phyloP scores from a whole-genome alignment of 1,284 basidiomycete species.

The Pterulicium gracile region DNA sequence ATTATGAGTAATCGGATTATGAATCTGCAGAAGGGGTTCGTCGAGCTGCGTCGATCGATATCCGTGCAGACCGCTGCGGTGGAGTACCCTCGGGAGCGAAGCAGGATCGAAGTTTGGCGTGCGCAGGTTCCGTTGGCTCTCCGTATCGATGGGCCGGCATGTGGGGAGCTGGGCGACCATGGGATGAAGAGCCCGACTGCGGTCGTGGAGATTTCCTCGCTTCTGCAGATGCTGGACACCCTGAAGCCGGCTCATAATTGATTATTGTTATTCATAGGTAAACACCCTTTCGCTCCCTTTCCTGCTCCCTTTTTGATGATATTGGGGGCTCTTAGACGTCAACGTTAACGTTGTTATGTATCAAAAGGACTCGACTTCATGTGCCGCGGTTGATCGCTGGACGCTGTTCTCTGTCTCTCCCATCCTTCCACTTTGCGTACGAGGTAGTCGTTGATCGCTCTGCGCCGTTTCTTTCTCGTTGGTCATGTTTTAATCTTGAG shows the following conservation, averaged over 20 bases:
- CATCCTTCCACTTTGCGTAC: too few species aligned
- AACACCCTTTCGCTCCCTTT: too few species aligned
- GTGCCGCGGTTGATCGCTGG: too few species aligned
- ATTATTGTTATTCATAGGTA: too few species aligned
- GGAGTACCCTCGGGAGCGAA: not conserved
- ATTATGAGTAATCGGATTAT: not conserved
- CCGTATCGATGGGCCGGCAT: too few species aligned
- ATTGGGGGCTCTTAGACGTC: too few species aligned
- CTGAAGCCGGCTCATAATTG: not conserved
- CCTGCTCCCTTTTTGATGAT: too few species aligned
- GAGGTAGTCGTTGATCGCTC: not conserved
- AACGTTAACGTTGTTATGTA: too few species aligned
- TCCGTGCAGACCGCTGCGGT: not conserved
- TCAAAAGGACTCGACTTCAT: too few species aligned
- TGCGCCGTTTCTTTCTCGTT: not conserved
- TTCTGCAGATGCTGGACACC: not conserved
- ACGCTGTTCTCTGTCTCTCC: too few species aligned
- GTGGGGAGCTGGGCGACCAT: not conserved
- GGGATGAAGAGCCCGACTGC: conserved; percentile 1
- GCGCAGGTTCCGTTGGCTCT: not conserved
- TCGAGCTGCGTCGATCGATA: not conserved
- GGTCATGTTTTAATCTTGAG: not conserved
- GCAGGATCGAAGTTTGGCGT: not conserved
- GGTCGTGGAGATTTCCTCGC: not conserved
- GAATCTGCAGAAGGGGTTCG: not conserved